Base-by-base conservation (phyloP, 306 rosid genomes). In the Dryas octopetala region DNA sequence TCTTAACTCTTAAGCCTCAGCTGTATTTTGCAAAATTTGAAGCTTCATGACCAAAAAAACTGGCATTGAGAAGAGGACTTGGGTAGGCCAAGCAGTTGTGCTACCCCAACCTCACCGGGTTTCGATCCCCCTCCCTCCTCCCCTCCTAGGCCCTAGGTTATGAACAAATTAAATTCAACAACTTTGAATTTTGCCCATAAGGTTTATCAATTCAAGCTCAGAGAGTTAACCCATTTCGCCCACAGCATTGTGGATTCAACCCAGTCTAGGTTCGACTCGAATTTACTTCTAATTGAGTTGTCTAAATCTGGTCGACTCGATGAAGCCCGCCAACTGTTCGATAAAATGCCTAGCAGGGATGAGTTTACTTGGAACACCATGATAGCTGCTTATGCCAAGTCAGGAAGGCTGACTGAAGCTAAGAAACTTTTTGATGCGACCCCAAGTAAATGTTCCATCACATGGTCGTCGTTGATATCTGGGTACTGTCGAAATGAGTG, bases 381-480 rank as follows among this genome's bases (percentile, higher is more conserved):
- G 91, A 77, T 94, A 49, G 79, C 86, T 79, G 88, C 87, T 57
- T 94, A 87, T 82, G 89, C 84, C 62, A 85, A 84, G 79, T 75
- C 76, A 41, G 95, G 98, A 48, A 82, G 84, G 61, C 63, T 94
- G 15, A 69, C 58, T 28, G 98, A 90, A 77, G 96, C 96, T 51
- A 86, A 83, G 69, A 69, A 86, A 55, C 84, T 91, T 59, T 91
- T 94, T 73, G 65, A 88, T 68, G 84, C 73, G 59, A 66, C 80
- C 44, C 84, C 88, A 7, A 57, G 41, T 9, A 91, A 61, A 81
- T 81, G 75, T 86, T 65, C 89, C 46, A 82, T 94, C 64, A 80
- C 97, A 44, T 91, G 97, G 97, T 94, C 98, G 9, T 83, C 95
- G 40, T 74, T 94, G 38, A 85, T 94, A 69, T 91, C 96, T 1